phyloP scores from a whole-genome alignment of 2,329 filamentous ascomycete species.

The Coccinonectria pachysandricola region DNA sequence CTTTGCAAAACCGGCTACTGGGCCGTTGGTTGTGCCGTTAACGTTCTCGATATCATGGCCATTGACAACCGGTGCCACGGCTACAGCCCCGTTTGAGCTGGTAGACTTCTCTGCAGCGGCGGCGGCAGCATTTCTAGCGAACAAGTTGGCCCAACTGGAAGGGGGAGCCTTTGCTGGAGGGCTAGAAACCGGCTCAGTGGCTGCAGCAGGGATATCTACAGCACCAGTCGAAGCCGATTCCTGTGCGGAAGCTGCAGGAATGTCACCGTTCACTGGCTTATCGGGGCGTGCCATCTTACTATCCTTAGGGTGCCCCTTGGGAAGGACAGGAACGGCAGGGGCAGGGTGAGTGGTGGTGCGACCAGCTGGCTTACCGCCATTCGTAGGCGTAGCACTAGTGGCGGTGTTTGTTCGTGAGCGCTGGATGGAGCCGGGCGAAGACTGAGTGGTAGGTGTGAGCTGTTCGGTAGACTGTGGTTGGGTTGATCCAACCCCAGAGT shows the following conservation, averaged over 20 bases:
- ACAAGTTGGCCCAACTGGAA: conserved; percentile 32
- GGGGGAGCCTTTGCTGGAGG: conserved; percentile 22
- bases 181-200: conserved; percentile 8
- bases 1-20: conserved; percentile 30
- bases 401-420: conserved; percentile 16
- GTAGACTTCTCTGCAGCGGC: conserved; percentile 8
- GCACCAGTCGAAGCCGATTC: conserved; percentile 5
- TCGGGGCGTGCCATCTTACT: conserved; percentile 17
- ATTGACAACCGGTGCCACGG: conserved; percentile 13
- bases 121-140: conserved; percentile 22
- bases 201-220: conserved; percentile 14
- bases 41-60: conserved; percentile 11
- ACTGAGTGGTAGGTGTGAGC: conserved; percentile 23
- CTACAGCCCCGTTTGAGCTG: conserved; percentile 18
- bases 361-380: conserved; percentile 17
- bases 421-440: conserved; percentile 21
- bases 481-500: conserved; percentile 10
- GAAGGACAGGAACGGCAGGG: conserved; percentile 37
- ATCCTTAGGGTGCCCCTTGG: conserved; percentile 28
- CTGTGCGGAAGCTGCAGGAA: conserved; percentile 7
- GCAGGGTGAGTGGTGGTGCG: conserved; percentile 29
- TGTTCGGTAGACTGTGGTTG: conserved; percentile 22
- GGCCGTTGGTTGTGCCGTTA: conserved; percentile 9
- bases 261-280: conserved; percentile 15
- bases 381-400: conserved; percentile 12